Percentiles rank a stretch among this genome's conserved stretches.
Evolutionary conservation across 371 early-diverging fungal genomes (phyloP).

Genomic region (Circinella umbellata): DNA sequence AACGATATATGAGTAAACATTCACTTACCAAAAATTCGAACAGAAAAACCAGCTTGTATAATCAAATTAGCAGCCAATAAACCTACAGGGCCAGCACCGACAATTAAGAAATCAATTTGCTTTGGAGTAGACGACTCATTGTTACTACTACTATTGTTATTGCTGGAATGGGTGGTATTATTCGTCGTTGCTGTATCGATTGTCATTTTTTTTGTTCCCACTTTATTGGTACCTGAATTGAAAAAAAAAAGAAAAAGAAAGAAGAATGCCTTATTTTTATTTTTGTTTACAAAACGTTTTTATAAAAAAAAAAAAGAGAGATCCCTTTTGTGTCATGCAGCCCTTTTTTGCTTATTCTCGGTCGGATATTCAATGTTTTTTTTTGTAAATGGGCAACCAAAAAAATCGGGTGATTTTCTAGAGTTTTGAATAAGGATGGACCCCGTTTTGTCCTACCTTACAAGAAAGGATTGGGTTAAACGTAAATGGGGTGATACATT

Average conservation of each 20-base stretch:
- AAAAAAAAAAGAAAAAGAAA: slow-evolving; percentile 2
- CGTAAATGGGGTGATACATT: background rate
- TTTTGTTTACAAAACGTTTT: background rate
- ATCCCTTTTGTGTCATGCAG: background rate
- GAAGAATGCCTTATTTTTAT: slow-evolving; percentile 11
- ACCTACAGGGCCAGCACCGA: slow-evolving; percentile 54
- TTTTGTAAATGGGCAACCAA: background rate
- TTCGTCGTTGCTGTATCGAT: too few species aligned
- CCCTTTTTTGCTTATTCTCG: background rate
- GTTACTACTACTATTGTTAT: background rate
- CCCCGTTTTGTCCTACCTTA: background rate
- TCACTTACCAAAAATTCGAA: slow-evolving; percentile 41
- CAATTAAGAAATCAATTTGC: slow-evolving; percentile 45
- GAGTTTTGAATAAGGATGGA: background rate
- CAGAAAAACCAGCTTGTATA: slow-evolving; percentile 41
- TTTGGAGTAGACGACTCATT: slow-evolving; percentile 14
- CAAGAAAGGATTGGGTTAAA: background rate
- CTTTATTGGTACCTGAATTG: background rate
- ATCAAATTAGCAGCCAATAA: slow-evolving; percentile 44
- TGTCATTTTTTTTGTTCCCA: too few species aligned
- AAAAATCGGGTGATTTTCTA: slow-evolving; percentile 1
- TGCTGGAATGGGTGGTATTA: background rate
- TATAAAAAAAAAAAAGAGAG: background rate
- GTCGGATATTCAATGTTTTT: background rate
- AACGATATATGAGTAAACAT: too few species aligned